Base-by-base conservation (phyloP, 192 early-diverging fungal genomes). In the Mortierella hygrophila region DNA sequence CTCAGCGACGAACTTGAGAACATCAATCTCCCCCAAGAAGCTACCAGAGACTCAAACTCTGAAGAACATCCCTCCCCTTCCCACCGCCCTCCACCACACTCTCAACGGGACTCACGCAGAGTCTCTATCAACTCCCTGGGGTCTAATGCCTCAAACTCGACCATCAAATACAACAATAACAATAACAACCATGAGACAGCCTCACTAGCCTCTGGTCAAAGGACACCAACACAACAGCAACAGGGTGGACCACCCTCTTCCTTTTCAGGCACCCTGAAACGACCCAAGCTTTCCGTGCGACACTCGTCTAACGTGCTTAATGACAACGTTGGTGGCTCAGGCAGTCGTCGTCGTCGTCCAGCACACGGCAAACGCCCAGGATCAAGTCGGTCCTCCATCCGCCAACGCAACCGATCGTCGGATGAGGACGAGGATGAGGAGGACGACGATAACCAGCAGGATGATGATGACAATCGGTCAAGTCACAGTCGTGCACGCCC, bases 301-400 rank as follows among this genome's bases (percentile, higher is more conserved):
- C 79, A 81, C 47, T 86, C 84, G 16, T 70, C 70, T 35, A 42
- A 72, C 10, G 23, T 78, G 9, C 76, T 81, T 16, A 79, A 74
- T 68, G 76, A 78, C 44, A 70, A 38, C 40, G n/a, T 38, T 6
- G 21, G 76, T 23, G 29, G 74, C n/a, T 77, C 84, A 35, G 77
- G 84, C 1, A 86, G 84, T 74, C 79, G 84, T 32, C 84, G 79
- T 44, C 57, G 84, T 55, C 29, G 78, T 42, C 69, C 83, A 13
- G 10, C 57, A 72, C 26, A 52, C 5, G 76, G 78, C 2, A 76
- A 68, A 65, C 49, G 38, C 18, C 78, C 83, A 47, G 83, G 47
- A 76, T 81, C 84, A 8, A 80, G 79, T 41, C 70, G 79, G 35
- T 81, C 84, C 23, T 86, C 84, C 13, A 80, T 86, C 60, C 79